A percentile compares a stretch with the other conserved stretches of the same genome.
Conservation (phyloP, 768 basidiomycete species). For the Hygrophorus russula region DNA sequence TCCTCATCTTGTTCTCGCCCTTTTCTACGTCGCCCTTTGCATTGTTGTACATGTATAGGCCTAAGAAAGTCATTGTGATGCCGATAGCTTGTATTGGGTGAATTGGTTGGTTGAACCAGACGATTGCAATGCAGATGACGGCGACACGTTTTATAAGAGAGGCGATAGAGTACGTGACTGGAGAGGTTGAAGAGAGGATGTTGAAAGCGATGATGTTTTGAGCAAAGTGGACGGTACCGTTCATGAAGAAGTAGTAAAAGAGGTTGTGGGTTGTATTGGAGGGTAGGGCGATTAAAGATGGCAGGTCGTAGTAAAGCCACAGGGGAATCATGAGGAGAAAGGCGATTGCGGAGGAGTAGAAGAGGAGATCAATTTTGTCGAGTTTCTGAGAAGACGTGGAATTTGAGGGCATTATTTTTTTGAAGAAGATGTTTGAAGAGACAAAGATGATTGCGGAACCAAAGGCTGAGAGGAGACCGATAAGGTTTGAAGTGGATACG, state of each 20-base stretch:
- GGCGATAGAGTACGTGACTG: constrained; percentile 98
- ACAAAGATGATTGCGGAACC: constrained; percentile 97
- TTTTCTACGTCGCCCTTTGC: constrained; percentile 88
- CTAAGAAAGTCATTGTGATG: constrained; percentile 82
- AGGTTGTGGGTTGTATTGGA: constrained; percentile 27
- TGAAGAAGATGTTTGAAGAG: constrained; percentile 97
- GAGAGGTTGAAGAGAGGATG: constrained; percentile 90
- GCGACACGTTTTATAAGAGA: constrained; percentile 96
- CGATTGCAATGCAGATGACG: constrained; percentile 94
- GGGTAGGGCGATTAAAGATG: constrained; percentile 42
- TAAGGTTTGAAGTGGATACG: constrained; percentile 72
- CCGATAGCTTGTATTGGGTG: constrained; percentile 80
- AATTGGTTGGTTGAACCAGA: constrained; percentile 89
- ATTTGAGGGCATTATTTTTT: constrained; percentile 86
- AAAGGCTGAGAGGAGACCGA: constrained; percentile 91
- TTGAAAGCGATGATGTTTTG: constrained; percentile 98
- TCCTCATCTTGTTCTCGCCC: constrained; percentile 81
- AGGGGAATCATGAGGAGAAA: constrained; percentile 95
- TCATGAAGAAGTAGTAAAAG: constrained; percentile 85
- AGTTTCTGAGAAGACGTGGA: constrained; percentile 56
- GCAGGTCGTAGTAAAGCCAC: constrained; percentile 85
- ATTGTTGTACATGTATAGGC: constrained; percentile 92
- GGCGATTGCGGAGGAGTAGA: constrained; percentile 91
- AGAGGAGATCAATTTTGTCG: constrained; percentile 92
- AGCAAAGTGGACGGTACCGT: constrained; percentile 91